Evolutionary conservation across 148 eudicot species (phyloP).

Genomic region (Camellia sinensis): DNA sequence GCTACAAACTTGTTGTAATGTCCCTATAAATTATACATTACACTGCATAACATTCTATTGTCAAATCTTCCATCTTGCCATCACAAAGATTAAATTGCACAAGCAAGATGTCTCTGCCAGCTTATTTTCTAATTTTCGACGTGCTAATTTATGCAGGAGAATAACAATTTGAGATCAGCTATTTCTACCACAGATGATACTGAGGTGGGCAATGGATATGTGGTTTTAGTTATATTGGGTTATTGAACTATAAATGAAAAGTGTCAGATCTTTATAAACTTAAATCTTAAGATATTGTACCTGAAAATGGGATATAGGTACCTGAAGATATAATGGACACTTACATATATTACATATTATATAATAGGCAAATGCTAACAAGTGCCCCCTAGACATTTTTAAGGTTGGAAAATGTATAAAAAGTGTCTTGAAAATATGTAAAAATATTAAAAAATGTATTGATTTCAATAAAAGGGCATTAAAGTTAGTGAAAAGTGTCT

Average conservation of each 20-base stretch:
- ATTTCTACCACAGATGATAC: constrained; percentile 62
- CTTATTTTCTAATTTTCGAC: not conserved
- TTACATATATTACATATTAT: no score
- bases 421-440: no score
- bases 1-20: constrained; percentile 93
- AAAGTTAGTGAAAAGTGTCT: no score
- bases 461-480: no score
- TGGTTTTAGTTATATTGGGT: not conserved
- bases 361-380: no score
- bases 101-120: not conserved
- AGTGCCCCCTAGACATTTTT: no score
- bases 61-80: not conserved
- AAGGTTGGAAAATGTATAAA: no score
- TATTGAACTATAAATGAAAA: not conserved
- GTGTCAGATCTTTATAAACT: no score
- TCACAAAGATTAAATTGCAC: not conserved
- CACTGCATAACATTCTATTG: not conserved
- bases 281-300: no score
- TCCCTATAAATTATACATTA: constrained; percentile 20
- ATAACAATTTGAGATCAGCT: constrained; percentile 64
- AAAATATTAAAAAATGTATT: no score
- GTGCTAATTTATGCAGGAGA: constrained; percentile 54
- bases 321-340: no score
- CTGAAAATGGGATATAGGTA: no score
- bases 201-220: constrained; percentile 50